Base-by-base conservation (phyloP, 2,329 filamentous ascomycete species). In the Bipolaris sorokiniana region DNA sequence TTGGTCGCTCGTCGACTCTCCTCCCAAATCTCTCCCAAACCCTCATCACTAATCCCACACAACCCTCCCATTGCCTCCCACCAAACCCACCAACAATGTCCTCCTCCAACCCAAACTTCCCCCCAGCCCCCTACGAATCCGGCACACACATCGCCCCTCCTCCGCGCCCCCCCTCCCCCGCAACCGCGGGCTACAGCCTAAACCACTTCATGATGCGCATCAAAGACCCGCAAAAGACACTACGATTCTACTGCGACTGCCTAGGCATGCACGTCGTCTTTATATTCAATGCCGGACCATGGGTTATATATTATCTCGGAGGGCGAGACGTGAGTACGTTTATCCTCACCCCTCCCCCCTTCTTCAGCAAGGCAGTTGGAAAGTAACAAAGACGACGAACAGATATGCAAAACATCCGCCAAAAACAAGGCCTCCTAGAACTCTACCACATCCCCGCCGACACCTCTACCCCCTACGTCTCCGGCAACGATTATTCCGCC, bases 121-220 rank as follows among this genome's bases (percentile, higher is more conserved):
- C 68, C 3, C 16, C 54, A 0, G 62, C 63, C 1, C 70, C 70
- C 4, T 69, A 71, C 34, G 31, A 61, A 5, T 26, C 46, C 1
- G 69, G 65, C 26, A 40, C 65, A 48, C 70, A 72, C 50, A 65
- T 73, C 26, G 54, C 68, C 15, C 68, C 68, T 3, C 69, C 68
- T 22, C 61, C 68, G 7, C 68, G 69, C 1, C 63, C 69, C 1
- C 16, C 44, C 5, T 73, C 70, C 2, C 70, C 70, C 16, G 52
- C 64, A 6, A 73, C 69, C 16, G 51, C 62, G n/a, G 56, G 58
- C 37, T 74, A 64, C 51, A 65, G 65, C 13, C 62, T 73, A 13
- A 75, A 76, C 36, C 73, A 76, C 49, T 57, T 74, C 0, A 75
- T 75, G 73, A 59, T 74, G 2, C 66, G 72, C 11, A 73, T 74